Evolutionary conservation across 331 rosid species (phyloP), one percentile per base, ranked within the genome.

Genomic region (Malus hybrid): DNA sequence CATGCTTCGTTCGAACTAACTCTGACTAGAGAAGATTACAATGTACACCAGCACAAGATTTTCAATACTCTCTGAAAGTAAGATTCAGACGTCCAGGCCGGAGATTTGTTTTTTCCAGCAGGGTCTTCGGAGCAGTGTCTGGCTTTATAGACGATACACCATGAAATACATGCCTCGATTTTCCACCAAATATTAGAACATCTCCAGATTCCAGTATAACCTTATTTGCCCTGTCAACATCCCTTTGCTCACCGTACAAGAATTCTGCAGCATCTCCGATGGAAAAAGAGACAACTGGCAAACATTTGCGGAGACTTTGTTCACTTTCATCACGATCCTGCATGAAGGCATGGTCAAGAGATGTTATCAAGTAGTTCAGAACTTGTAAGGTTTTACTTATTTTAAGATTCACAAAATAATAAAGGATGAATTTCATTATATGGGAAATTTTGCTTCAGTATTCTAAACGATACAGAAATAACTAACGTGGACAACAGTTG

Each of bases 211-310:
- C 79, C 26, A 92, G 86, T 14, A 18, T 19, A 32, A 88, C 66
- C 48, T 78, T 81, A 0, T 82, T 9, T 30, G 91, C 93, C 72
- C 32, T 55, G 22, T 83, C 87, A 7, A 65, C 78, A 67, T 86
- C 88, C 77, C 88, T 78, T 34, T 68, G 74, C 33, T 89, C 88
- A 0, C 91, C 82, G 19, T 78, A 89, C 77, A 83, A 68, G 65
- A 94, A 94, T 5, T 87, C 90, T 5, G 97, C 97, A 0, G 89
- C 29, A 80, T 94, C 91, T 24, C 99, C 99, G 34, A 94, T 86
- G 66, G 99, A 90, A 72, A 94, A 90, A 74, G 99, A 94, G n/a
- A 94, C 89, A 18, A 92, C 93, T 0, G 97, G 93, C 73, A 88
- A 80, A 24, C 86, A 77, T 3, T 8, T 68, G 1, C 1, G 4